These are phyloP conservation scores for Candida dajiaensis DNA, from an alignment of 805 yeast species.

Conservation along the genomic window DNA sequence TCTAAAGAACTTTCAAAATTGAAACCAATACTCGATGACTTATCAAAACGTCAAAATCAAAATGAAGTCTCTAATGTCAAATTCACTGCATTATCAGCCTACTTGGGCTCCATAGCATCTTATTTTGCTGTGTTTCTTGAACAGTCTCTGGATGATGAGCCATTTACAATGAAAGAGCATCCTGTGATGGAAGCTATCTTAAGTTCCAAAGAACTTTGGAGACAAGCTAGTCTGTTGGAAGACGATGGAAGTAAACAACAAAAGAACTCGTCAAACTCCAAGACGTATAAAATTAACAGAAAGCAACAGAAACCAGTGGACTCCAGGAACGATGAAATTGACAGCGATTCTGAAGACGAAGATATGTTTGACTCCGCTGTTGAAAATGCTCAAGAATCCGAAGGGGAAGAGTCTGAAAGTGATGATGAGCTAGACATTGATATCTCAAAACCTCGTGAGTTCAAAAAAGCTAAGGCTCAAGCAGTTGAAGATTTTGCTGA, in stretches of 20 bases:
- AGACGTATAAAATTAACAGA: conserved; percentile 4
- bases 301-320: conserved; percentile 14
- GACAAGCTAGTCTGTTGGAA: conserved; percentile 62
- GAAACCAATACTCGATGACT: conserved; percentile 35
- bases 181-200: conserved; percentile 85
- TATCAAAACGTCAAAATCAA: conserved; percentile 25
- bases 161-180: conserved; percentile 72
- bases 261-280: too few species aligned
- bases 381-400: conserved; percentile 6
- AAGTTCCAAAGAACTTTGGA: conserved; percentile 82
- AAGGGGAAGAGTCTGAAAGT: conserved; percentile 14
- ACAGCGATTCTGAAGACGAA: conserved; percentile 14
- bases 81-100: conserved; percentile 66
- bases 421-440: conserved; percentile 40
- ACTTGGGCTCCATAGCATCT: conserved; percentile 70
- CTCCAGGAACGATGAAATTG: conserved; percentile 7
- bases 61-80: conserved; percentile 43
- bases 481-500: conserved; percentile 57
- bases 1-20: conserved; percentile 50
- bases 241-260: conserved; percentile 14
- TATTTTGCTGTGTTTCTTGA: conserved; percentile 73
- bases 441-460: conserved; percentile 45
- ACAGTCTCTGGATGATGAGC: conserved; percentile 46
- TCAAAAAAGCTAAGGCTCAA: conserved; percentile 33
- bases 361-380: conserved; percentile 14